Percentiles rank a stretch among this genome's conserved stretches.
These are phyloP conservation scores for Alternaria incomplexa DNA, from an alignment of 2,329 filamentous ascomycete genomes.

Conservation along the genomic window DNA sequence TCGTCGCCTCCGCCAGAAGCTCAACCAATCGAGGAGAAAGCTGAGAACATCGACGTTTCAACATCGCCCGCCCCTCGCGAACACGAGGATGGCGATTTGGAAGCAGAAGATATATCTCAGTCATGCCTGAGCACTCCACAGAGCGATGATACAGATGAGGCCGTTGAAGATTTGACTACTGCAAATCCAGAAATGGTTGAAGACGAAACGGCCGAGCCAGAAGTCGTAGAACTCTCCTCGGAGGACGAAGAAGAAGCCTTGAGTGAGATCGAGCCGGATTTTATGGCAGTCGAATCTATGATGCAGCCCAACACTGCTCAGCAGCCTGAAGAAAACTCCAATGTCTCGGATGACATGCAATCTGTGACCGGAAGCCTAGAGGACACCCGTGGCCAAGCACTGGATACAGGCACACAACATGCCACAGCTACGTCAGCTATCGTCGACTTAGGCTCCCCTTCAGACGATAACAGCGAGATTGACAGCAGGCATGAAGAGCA, in stretches of 20 bases:
- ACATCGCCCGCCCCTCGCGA: not conserved
- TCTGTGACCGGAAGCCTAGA: not conserved
- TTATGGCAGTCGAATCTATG: not conserved
- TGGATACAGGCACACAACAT: not conserved
- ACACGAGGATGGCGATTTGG: not conserved
- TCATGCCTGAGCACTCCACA: not conserved
- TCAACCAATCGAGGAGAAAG: not conserved
- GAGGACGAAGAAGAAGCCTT: conserved; percentile 1
- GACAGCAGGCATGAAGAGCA: not conserved
- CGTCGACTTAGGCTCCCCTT: conserved; percentile 32
- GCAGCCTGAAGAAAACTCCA: not conserved
- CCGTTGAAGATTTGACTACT: not conserved
- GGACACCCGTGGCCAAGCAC: not conserved
- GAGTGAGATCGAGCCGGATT: not conserved
- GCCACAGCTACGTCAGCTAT: conserved; percentile 16
- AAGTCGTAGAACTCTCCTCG: conserved; percentile 20
- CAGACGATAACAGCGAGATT: conserved; percentile 6
- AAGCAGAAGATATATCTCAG: not conserved
- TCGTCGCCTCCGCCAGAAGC: conserved; percentile 26
- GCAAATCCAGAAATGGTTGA: not conserved
- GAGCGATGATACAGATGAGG: not conserved
- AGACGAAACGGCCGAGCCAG: not conserved
- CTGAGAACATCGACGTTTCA: not conserved
- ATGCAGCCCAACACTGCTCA: not conserved
- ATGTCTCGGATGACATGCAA: not conserved